Base-by-base conservation (phyloP, 2,329 filamentous ascomycete genomes). In the Remersonia thermophila region DNA sequence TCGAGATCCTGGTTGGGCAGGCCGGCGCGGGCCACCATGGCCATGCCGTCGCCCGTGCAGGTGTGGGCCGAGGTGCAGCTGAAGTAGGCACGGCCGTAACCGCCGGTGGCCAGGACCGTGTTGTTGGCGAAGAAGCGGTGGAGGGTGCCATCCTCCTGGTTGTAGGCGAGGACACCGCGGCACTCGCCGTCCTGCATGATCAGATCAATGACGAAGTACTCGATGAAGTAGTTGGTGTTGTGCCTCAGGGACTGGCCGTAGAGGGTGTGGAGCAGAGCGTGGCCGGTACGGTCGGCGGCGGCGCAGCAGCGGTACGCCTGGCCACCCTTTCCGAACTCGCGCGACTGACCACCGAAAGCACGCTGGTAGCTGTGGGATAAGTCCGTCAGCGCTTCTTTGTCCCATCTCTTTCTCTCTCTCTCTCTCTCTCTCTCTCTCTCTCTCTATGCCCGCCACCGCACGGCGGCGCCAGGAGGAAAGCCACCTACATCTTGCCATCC, bases 201-300 rank as follows among this genome's bases (percentile, higher is more conserved):
- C 62, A 96, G 68, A 59, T 96, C 91, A 49, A 93, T 74, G 52
- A 87, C 91, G 61, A 96, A 98, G 73, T 87, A 96, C 66, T 96
- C 91, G 61, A 98, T 95, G 67, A 98, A 96, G 74, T 95, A 98
- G 71, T 95, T 95, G 57, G 89, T 95, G 73, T 95, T 94, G 73
- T 96, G 86, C 57, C 84, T 74, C 43, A 96, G 76, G 36, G 87
- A 95, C 69, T 95, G 89, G 54, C 91, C 91, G 65, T 96, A 98
- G 48, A 98, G 83, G 17, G 91, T 98, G 73, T 98, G 91, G 35
- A 98, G 77, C 50, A 98, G 82, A 54, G 91, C 91, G 65, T 98
- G 91, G 47, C 91, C 91, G 45, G 91, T 96, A 72, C 89, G 76
- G 61, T 98, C 91, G 51, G 89, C 91, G 42, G 87, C 91, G 61